Base-by-base conservation (phyloP, 1,284 basidiomycete genomes). In the Fomitopsis pinicola region DNA sequence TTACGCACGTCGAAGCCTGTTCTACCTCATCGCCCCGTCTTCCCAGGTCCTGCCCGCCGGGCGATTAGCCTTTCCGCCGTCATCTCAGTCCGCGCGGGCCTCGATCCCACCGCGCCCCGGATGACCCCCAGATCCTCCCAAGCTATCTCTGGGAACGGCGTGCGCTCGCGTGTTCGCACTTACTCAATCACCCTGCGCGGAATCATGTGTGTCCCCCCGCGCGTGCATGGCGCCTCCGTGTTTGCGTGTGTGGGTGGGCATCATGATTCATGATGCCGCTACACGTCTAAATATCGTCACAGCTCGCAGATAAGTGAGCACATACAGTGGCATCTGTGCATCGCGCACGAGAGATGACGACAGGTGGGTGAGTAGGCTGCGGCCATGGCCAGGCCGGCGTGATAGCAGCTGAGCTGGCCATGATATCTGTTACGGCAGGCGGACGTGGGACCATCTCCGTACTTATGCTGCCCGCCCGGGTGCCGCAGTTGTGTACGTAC, bases 31-130 rank as follows among this genome's bases (percentile, higher is more conserved):
- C 28, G 14, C 15, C 12, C 28, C 12, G 10, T 22, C 28, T 50
- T 50, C 48, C 48, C 48, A 50, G 28, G 48, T 50, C 26, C 28
- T 17, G 44, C 30, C 26, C 48, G 48, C 48, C 17, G 48, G 48
- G 28, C 48, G 48, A 50, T 50, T 50, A 50, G 48, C 48, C 48
- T 50, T 50, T 50, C 48, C 48, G 48, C 48, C 48, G 28, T 50
- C 48, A 50, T 33, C 48, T 50, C 48, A 50, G 48, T 50, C 48
- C 28, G 28, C 38, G 38, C 38, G 12, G 35, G 35, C 35, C 35
- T 36, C 35, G 35, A 22, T 12, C 35, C 35, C 35, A 36, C 35
- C 35, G 35, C 35, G 22, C 35, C 35, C 35, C 35, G 35, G 35
- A 6, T 36, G 35, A 12, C 22, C 35, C 35, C 35, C 35, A 36